Evolutionary conservation across 2,329 filamentous ascomycete species (phyloP).

Genomic region (Botrytis byssoidea): DNA sequence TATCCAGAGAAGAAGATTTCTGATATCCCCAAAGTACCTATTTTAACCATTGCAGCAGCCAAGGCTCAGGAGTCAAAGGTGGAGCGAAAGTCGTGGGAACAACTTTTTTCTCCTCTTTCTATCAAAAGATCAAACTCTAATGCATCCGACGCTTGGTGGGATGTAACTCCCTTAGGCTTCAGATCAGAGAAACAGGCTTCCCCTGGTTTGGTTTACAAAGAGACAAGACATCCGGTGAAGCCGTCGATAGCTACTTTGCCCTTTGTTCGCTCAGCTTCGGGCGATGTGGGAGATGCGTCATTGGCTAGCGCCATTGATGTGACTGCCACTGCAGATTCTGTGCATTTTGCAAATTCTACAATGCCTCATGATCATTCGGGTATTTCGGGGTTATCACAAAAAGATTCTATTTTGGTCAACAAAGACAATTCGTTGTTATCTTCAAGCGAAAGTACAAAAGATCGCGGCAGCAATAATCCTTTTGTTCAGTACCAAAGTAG

Average conservation of each 20-base stretch:
- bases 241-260: constrained; percentile 33
- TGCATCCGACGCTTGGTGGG: constrained; percentile 44
- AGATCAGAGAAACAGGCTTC: constrained; percentile 28
- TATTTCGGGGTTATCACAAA: background rate
- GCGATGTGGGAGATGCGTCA: constrained; percentile 22
- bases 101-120: constrained; percentile 37
- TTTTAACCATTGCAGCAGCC: constrained; percentile 38
- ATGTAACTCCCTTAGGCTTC: constrained; percentile 22
- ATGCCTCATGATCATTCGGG: background rate
- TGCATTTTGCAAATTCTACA: background rate
- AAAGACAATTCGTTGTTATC: constrained; percentile 27
- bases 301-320: constrained; percentile 22
- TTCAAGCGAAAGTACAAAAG: constrained; percentile 23
- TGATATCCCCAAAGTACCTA: constrained; percentile 37
- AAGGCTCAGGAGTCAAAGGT: constrained; percentile 31
- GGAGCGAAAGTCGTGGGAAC: constrained; percentile 37
- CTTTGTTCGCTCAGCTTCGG: constrained; percentile 29
- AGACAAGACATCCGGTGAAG: constrained; percentile 35
- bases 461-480: constrained; percentile 32
- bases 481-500: constrained; percentile 28
- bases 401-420: constrained; percentile 20
- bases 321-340: background rate
- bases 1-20: constrained; percentile 22
- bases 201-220: constrained; percentile 24
- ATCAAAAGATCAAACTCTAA: constrained; percentile 35